Conservation (phyloP, 371 early-diverging fungal species). For the Apophysomyces sp. region DNA sequence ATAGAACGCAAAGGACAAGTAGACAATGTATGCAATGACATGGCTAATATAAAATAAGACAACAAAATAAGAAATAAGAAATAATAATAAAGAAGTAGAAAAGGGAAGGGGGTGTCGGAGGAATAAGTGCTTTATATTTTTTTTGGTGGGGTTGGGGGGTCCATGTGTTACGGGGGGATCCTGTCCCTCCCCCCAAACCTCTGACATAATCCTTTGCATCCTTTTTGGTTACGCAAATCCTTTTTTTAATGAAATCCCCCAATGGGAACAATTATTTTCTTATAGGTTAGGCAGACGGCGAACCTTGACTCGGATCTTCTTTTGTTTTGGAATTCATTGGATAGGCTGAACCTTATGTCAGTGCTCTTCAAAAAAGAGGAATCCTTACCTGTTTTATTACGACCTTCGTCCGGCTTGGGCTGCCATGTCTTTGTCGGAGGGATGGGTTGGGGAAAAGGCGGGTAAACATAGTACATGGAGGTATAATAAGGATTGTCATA, state of each 20-base stretch:
- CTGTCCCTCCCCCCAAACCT: neutral
- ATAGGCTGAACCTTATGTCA: too few relatives aligned
- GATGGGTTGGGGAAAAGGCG: neutral
- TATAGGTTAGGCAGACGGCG: too few relatives aligned
- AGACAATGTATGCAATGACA: neutral
- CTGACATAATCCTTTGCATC: neutral
- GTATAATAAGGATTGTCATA: conserved; percentile 1
- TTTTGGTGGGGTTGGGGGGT: conserved; percentile 1
- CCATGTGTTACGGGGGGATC: too few relatives aligned
- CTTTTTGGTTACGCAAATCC: neutral
- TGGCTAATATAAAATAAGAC: neutral
- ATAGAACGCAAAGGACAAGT: conserved; percentile 1
- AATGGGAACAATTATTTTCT: neutral
- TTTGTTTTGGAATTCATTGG: neutral
- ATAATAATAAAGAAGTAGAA: neutral
- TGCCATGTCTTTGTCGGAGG: neutral
- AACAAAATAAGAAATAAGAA: neutral
- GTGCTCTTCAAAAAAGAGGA: too few relatives aligned
- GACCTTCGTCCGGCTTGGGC: neutral
- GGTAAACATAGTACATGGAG: neutral
- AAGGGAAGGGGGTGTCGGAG: neutral
- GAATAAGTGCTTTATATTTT: neutral
- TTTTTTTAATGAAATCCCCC: neutral
- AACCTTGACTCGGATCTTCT: neutral
- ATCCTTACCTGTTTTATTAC: neutral